Base-by-base conservation (phyloP, 208 protist species). In the Acanthamoeba comandoni region DNA sequence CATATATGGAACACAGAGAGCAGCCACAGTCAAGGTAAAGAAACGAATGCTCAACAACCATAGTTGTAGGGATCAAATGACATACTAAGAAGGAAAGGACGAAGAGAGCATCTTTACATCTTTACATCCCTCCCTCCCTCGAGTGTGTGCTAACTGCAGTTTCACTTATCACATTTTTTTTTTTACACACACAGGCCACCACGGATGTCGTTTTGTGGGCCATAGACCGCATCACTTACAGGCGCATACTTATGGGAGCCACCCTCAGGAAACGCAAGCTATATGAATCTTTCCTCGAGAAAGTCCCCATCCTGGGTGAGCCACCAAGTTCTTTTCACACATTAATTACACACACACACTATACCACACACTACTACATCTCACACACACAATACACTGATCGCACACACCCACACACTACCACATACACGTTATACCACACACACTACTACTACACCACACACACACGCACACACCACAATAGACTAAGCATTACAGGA, bases 1-100 rank as follows among this genome's bases (percentile, higher is more conserved):
- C 17, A 96, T 97, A 22, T 96, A 97, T 86, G 92, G 90, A 29
- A 95, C 87, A 39, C 95, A 95, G 62, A 77, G 95, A 75, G 94
- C 96, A 52, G 96, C 96, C 12, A 96, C 96, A 12, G 92, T 97
- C 13, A 95, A 90, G 82, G 82, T 90, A 57, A n/a, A 22, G 26
- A 43, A 43, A 43, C 5, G 35, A 43, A n/a, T n/a, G n/a, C n/a
- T 77, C 22, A n/a, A 43, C 35, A 43, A 43, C 35, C 35, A 43
- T 43, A 5, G 35, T 73, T 35, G 29, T 5, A n/a, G 67, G 0
- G 67, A 77, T n/a, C n/a, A n/a, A n/a, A n/a, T n/a, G n/a, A n/a
- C n/a, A n/a, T 77, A 35, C 67, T 39, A 43, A 77, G 26, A 35
- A 77, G 26, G 7, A 31, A n/a, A n/a, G n/a, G n/a, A n/a, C n/a